Evolutionary conservation across 768 basidiomycete species (phyloP).

Genomic region (Phlebiopsis flavidoalba): DNA sequence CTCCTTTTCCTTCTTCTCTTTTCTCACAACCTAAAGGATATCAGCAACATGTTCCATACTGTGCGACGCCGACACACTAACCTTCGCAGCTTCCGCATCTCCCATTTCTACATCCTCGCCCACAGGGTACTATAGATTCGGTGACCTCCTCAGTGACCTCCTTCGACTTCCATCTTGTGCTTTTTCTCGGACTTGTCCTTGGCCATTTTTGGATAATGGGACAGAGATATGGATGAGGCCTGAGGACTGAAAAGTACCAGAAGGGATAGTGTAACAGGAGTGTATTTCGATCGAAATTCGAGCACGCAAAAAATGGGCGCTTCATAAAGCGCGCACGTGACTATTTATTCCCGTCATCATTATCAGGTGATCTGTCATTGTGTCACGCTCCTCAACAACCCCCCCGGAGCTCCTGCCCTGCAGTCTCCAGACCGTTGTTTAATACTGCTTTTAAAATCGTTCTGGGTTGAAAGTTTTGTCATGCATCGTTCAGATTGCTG

Average conservation of each 20-base stretch:
- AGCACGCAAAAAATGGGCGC: background rate
- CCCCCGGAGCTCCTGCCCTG: too few species aligned
- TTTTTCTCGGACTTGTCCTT: conserved; percentile 79
- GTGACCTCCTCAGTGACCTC: conserved; percentile 23
- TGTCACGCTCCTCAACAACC: background rate
- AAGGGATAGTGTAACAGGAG: background rate
- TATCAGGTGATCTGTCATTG: background rate
- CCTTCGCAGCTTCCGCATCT: conserved; percentile 33
- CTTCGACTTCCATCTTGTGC: conserved; percentile 54
- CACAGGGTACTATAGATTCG: conserved; percentile 18
- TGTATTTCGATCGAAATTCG: background rate
- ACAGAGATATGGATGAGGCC: background rate
- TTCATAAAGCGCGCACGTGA: background rate
- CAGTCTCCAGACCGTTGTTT: too few species aligned
- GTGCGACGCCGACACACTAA: conserved; percentile 6
- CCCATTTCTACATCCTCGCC: conserved; percentile 46
- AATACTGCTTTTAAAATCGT: too few species aligned
- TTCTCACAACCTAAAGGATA: conserved; percentile 42
- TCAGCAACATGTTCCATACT: background rate
- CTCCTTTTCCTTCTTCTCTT: conserved; percentile 58
- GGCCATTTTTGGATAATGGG: conserved; percentile 38
- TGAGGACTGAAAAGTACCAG: background rate
- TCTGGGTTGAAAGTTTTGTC: too few species aligned
- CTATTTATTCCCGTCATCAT: background rate
- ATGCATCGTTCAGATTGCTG: background rate